A percentile compares a stretch with the other conserved stretches of the same genome.
Evolutionary conservation across 257 asterid species (phyloP).

Genomic region (Solanum lignicaule): DNA sequence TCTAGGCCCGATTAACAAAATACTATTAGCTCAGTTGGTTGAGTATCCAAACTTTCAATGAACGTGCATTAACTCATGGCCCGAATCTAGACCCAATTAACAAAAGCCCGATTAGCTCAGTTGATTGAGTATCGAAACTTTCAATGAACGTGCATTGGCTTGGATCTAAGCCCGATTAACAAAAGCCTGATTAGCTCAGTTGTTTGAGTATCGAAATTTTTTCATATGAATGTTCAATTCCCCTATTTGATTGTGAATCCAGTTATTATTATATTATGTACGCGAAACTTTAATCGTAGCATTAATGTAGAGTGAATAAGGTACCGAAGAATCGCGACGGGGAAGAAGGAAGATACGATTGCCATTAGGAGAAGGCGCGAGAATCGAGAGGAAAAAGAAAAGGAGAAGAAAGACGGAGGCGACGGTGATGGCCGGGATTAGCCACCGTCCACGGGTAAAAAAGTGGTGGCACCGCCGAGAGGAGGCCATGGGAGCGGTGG

Average conservation of each 20-base stretch:
- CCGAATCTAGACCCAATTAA: not conserved
- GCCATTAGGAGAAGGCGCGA: constrained; percentile 62
- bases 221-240: not conserved
- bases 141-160: not conserved
- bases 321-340: constrained; percentile 9
- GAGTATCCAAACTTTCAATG: too few species aligned
- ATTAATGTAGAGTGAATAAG: not conserved
- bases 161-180: not conserved
- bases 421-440: constrained; percentile 42
- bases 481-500: constrained; percentile 40
- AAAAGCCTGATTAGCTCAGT: not conserved
- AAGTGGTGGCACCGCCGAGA: constrained; percentile 67
- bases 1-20: not conserved
- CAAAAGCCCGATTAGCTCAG: not conserved
- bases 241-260: not conserved
- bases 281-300: not conserved
- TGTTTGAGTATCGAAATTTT: not conserved
- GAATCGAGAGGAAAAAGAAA: constrained; percentile 42
- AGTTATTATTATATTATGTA: not conserved
- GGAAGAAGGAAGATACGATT: constrained; percentile 29
- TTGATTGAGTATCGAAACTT: not conserved
- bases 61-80: not conserved
- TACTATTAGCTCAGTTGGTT: not conserved
- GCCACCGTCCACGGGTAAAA: constrained; percentile 25
- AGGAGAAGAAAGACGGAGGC: constrained; percentile 52